phyloP scores from a whole-genome alignment of 805 yeast genomes.

The Lipomyces chichibuensis region DNA sequence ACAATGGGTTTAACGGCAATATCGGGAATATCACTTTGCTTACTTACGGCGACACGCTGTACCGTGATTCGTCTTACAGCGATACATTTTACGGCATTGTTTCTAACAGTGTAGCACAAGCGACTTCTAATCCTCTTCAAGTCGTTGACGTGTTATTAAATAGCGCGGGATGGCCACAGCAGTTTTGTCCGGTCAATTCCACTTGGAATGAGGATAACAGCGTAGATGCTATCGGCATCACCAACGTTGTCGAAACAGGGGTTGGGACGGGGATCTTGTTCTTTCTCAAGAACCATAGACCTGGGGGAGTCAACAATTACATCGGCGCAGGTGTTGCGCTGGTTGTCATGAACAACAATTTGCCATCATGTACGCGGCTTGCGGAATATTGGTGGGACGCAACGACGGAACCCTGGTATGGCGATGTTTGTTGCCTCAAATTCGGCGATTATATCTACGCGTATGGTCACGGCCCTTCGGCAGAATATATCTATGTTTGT shows the following conservation, averaged over 20 bases:
- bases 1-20: slow-evolving; percentile 5
- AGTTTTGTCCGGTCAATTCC: slow-evolving; percentile 6
- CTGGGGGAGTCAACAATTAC: neutral
- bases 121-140: slow-evolving; percentile 8
- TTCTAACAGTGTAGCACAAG: slow-evolving; percentile 6
- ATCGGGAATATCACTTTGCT: neutral
- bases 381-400: slow-evolving; percentile 11
- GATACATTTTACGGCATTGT: neutral
- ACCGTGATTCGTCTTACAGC: slow-evolving; percentile 6
- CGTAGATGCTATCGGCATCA: slow-evolving; percentile 7
- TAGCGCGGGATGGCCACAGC: slow-evolving; percentile 6
- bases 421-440: neutral
- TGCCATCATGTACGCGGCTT: slow-evolving; percentile 3
- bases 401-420: slow-evolving; percentile 2
- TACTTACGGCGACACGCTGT: slow-evolving; percentile 10
- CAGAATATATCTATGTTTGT: slow-evolving; percentile 1
- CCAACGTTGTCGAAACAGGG: slow-evolving; percentile 6
- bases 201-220: neutral
- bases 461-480: slow-evolving; percentile 7
- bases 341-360: neutral
- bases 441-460: slow-evolving; percentile 2
- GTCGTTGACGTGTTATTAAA: slow-evolving; percentile 6
- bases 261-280: neutral
- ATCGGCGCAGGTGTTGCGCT: slow-evolving; percentile 6
- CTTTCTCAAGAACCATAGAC: slow-evolving; percentile 9